Conservation (phyloP, 371 early-diverging fungal genomes). For the Nematocida parisii region DNA sequence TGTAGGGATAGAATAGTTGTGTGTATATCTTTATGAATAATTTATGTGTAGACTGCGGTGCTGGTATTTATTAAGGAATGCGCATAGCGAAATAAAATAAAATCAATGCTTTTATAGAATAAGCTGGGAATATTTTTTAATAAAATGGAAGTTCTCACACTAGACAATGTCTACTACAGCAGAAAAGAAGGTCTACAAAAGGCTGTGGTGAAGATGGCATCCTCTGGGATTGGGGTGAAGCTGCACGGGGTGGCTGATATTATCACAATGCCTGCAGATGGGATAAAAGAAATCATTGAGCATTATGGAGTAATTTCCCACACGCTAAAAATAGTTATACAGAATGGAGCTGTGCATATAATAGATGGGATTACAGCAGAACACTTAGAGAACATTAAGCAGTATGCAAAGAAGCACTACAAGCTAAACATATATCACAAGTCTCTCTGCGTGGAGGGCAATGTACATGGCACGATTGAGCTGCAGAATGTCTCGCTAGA, state of each 20-base stretch:
- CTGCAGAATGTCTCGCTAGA: conserved; percentile 60
- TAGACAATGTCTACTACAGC: conserved; percentile 55
- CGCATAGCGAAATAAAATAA: background rate
- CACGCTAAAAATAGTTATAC: conserved; percentile 57
- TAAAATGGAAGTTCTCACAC: conserved; percentile 64
- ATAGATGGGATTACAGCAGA: conserved; percentile 59
- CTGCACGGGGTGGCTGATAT: conserved; percentile 23
- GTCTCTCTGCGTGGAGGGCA: conserved; percentile 61
- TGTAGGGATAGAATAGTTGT: no score
- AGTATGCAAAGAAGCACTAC: conserved; percentile 57
- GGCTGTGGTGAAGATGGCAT: conserved; percentile 62
- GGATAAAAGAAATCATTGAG: conserved; percentile 65
- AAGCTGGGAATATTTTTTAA: conserved; percentile 23
- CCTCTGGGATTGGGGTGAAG: conserved; percentile 67
- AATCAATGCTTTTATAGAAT: background rate
- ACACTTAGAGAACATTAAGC: conserved; percentile 59
- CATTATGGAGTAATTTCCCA: conserved; percentile 61
- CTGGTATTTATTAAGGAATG: no score
- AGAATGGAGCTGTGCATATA: conserved; percentile 51
- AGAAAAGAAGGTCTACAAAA: conserved; percentile 23
- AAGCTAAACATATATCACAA: conserved; percentile 61
- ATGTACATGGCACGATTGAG: conserved; percentile 60
- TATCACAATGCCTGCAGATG: conserved; percentile 58
- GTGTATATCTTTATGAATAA: no score
- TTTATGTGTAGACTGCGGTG: no score